phyloP scores from a whole-genome alignment of 345 rosid species.

The Psidium friedrichsthalianum region DNA sequence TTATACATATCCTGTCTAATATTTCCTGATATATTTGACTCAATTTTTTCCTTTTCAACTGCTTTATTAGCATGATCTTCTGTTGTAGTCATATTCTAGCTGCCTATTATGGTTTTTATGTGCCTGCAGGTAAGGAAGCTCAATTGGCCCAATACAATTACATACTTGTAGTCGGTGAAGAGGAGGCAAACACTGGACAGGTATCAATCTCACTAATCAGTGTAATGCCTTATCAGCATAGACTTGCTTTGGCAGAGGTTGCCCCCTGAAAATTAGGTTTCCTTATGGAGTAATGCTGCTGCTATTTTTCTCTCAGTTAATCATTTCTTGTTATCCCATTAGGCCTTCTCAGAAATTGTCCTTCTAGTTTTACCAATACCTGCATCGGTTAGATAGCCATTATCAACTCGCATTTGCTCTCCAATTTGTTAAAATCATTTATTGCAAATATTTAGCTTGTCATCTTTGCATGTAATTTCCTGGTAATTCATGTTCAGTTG shows the following conservation, averaged over 20 bases:
- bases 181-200: constrained; percentile 67
- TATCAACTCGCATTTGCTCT: background rate
- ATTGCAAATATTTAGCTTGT: background rate
- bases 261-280: background rate
- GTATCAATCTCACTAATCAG: constrained; percentile 13
- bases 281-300: background rate
- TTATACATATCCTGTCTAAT: background rate
- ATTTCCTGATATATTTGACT: background rate
- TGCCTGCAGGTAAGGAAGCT: constrained; percentile 79
- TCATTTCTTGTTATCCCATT: background rate
- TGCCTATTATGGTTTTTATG: background rate
- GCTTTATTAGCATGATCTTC: background rate
- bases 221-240: background rate
- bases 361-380: background rate
- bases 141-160: constrained; percentile 87
- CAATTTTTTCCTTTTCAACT: background rate
- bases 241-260: background rate
- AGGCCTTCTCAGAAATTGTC: background rate
- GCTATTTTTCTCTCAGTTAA: background rate
- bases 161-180: constrained; percentile 94
- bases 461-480: background rate
- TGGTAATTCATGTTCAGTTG: background rate
- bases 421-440: background rate
- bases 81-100: background rate
- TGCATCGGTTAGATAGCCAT: background rate